phyloP scores from a whole-genome alignment of 352 stramenopile genomes.

The Lagenidium giganteum region DNA sequence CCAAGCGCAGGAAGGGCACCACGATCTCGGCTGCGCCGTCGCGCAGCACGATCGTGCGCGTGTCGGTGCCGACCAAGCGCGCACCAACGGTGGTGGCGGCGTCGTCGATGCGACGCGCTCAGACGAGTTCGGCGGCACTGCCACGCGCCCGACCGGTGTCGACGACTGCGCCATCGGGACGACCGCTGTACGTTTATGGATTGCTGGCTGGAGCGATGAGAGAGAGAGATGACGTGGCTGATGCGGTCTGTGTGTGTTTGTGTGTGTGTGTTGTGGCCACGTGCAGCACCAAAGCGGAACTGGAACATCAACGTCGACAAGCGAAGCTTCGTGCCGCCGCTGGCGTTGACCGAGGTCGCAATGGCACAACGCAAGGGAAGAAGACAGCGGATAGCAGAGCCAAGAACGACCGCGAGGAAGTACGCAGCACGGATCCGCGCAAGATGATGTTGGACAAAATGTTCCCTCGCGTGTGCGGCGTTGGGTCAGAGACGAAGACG shows the following conservation, averaged over 20 bases:
- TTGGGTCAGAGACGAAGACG: slow-evolving; percentile 10
- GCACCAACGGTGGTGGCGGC: slow-evolving; percentile 20
- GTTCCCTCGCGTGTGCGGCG: slow-evolving; percentile 60
- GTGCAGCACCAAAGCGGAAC: too few species aligned
- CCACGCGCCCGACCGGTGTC: slow-evolving; percentile 2
- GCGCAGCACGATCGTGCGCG: slow-evolving; percentile 36
- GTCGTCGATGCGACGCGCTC: slow-evolving; percentile 9
- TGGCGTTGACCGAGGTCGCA: slow-evolving; percentile 5
- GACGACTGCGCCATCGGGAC: background rate
- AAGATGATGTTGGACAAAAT: slow-evolving; percentile 69
- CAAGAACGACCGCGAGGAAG: background rate
- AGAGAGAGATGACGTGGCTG: slow-evolving; percentile 11
- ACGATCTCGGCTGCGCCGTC: slow-evolving; percentile 44
- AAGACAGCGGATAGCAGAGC: too few species aligned
- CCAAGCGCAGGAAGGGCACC: slow-evolving; percentile 36
- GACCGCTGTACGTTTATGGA: slow-evolving; percentile 3
- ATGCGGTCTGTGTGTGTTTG: too few species aligned
- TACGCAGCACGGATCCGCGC: slow-evolving; percentile 16
- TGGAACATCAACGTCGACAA: too few species aligned
- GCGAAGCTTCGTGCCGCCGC: slow-evolving; percentile 11
- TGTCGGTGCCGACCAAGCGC: slow-evolving; percentile 32
- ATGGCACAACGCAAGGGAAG: too few species aligned
- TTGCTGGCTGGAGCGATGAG: slow-evolving; percentile 5
- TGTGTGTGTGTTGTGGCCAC: too few species aligned
- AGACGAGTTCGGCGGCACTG: slow-evolving; percentile 1